A percentile compares a stretch with the other conserved stretches of the same genome.
These are phyloP conservation scores for Jatropha multifida DNA, from an alignment of 441 rosid species.

Conservation along the genomic window DNA sequence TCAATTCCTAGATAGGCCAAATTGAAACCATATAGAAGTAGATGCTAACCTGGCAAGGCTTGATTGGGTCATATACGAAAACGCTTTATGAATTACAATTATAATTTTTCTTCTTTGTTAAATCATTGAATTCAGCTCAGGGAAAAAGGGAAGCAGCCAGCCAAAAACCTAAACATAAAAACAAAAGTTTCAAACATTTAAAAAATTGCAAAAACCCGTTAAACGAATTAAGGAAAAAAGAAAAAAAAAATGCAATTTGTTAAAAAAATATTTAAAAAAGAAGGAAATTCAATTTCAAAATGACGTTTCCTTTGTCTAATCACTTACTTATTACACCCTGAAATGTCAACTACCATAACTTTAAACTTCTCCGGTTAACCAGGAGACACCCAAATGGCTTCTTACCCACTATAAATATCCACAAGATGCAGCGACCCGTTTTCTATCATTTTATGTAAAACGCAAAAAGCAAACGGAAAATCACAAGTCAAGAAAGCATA, in stretches of 20 bases:
- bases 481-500: slow-evolving; percentile 16
- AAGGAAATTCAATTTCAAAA: slow-evolving; percentile 34
- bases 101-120: no score
- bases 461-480: slow-evolving; percentile 14
- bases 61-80: background rate
- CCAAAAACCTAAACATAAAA: no score
- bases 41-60: slow-evolving; percentile 14
- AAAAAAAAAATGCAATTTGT: no score
- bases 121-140: no score
- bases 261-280: background rate
- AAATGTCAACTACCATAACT: slow-evolving; percentile 63
- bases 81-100: no score
- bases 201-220: no score
- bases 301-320: slow-evolving; percentile 47
- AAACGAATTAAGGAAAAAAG: no score
- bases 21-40: background rate
- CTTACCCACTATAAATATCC: slow-evolving; percentile 35
- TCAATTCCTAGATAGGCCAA: background rate
- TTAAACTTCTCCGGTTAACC: slow-evolving; percentile 30
- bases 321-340: slow-evolving; percentile 25
- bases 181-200: no score
- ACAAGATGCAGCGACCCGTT: slow-evolving; percentile 47
- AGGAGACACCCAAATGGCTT: slow-evolving; percentile 19
- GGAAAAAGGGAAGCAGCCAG: no score
- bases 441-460: slow-evolving; percentile 69